Base-by-base conservation (phyloP, 1,139 yeast genomes). In the Candida tetrigidarum region DNA sequence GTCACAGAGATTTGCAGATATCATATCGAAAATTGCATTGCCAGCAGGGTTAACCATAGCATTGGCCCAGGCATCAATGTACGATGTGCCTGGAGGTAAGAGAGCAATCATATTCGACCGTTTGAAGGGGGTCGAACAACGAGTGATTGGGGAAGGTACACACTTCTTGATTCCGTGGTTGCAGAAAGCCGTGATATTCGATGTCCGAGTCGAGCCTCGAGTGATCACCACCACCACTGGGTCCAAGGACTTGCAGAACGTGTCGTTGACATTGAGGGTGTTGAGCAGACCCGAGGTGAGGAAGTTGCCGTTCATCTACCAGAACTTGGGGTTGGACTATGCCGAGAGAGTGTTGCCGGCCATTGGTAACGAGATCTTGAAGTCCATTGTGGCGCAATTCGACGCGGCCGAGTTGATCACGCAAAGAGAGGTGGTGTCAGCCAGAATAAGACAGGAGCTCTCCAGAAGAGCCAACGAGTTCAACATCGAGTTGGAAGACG, bases 371-470 rank as follows among this genome's bases (percentile, higher is more conserved):
- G 99, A 93, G 72, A 95, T 93, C 28, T 78, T 93, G 63, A 93
- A 93, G 71, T 83, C 96, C 41, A 90, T 91, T 60, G 99, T 93
- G 26, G 99, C 99, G 0, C 99, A 93, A 67, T 93, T 93, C 59
- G 98, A 93, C 66, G 99, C 99, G 26, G 96, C 98, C 18, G 98
- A 93, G 66, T 81, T 93, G 63, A 93, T 93, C 60, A 93, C 98
- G 19, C 97, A 93, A 76, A 82, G 99, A 74, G 99, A 93, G 71
- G 83, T 90, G 44, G 98, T 95, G 4, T 86, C 96, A 30, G 87
- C 91, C 45, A 82, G 88, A 68, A 92, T 95, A 64, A 81, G 96
- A 64, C 86, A 83, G 59, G 99, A 93, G 63, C 79, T 93, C 56
- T 80, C 89, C 46, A 76, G 78, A 57, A 81, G 99, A 62, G 96